Percentiles rank a stretch among this genome's conserved stretches.
These are phyloP conservation scores for Corymbia calophylla DNA, from an alignment of 441 rosid species.

Conservation along the genomic window DNA sequence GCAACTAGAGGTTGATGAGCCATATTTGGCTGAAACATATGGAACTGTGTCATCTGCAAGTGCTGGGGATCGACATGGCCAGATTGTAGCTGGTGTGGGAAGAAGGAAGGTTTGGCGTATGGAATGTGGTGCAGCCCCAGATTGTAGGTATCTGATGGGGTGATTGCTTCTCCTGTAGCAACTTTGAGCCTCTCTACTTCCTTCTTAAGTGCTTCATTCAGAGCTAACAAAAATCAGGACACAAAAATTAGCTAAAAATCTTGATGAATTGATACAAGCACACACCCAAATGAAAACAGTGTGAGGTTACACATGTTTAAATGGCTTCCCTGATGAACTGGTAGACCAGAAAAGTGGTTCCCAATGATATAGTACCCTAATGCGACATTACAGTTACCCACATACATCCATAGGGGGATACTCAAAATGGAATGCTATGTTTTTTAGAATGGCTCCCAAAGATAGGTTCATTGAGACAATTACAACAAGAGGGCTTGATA, in stretches of 20 bases:
- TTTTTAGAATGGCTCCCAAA: background rate
- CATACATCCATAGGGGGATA: background rate
- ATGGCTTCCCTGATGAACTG: background rate
- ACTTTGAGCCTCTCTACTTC: constrained; percentile 89
- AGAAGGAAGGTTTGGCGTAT: constrained; percentile 44
- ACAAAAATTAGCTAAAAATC: background rate
- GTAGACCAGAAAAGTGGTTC: background rate
- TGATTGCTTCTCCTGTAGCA: constrained; percentile 69
- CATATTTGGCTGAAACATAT: constrained; percentile 43
- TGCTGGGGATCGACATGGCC: constrained; percentile 31
- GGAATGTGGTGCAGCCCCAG: constrained; percentile 71
- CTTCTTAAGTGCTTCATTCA: constrained; percentile 81
- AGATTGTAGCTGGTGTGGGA: constrained; percentile 37
- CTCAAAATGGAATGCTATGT: background rate
- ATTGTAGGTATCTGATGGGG: constrained; percentile 57
- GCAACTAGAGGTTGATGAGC: constrained; percentile 33
- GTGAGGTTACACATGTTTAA: background rate
- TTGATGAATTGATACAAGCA: background rate
- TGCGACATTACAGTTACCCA: background rate
- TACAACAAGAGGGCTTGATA: background rate
- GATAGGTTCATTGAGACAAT: background rate
- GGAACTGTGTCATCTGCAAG: constrained; percentile 56
- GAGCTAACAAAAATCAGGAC: constrained; percentile 26
- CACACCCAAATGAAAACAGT: background rate
- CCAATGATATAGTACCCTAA: background rate